Evolutionary conservation across 1,139 yeast species (phyloP), one percentile per base, ranked within the genome.

Genomic region (Yamadazyma friedrichii): DNA sequence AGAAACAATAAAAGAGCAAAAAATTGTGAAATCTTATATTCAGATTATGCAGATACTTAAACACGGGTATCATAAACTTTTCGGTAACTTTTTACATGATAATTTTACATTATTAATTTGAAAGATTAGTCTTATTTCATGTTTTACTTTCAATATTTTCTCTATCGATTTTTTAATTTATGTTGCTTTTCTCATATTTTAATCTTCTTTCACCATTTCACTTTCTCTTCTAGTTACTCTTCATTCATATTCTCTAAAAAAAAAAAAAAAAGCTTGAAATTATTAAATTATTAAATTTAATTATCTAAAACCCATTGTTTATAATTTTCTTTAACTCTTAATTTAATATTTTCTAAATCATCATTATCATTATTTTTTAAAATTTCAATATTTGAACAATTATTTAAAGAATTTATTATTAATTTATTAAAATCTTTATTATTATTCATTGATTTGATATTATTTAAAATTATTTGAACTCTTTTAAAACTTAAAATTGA

Each of bases 401-500:
- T 53, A 44, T 62, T 59, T 33, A 71, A 56, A 6, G 70, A 57
- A 27, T 59, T 61, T 49, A 70, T 59, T 35, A 68, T 51, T 22
- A 66, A 58, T 17, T 55, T 48, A 38, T 60, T 52, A 39, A 57
- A 47, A 33, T 58, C 65, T 36, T 53, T 48, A 22, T 49, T 47
- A 24, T 47, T 39, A 39, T 67, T 70, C 39, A 59, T 54, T 47
- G 64, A 66, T 43, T 62, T 67, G 43, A 71, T 65, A 24, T 74
- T 73, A 43, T 69, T 68, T 43, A 70, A 58, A 43, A 72, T 72
- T 41, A 78, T 75, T 56, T 80, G 76, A 50, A 88, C 83, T 56
- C 96, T 76, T 70, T 84, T 81, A 62, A 88, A 88, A 47, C 74
- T 70, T 47, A 88, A 82, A 51, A 88, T 73, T 44, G 82, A 74